These are phyloP conservation scores for Wickerhamiella australiensis DNA, from an alignment of 805 yeast species.

Conservation along the genomic window DNA sequence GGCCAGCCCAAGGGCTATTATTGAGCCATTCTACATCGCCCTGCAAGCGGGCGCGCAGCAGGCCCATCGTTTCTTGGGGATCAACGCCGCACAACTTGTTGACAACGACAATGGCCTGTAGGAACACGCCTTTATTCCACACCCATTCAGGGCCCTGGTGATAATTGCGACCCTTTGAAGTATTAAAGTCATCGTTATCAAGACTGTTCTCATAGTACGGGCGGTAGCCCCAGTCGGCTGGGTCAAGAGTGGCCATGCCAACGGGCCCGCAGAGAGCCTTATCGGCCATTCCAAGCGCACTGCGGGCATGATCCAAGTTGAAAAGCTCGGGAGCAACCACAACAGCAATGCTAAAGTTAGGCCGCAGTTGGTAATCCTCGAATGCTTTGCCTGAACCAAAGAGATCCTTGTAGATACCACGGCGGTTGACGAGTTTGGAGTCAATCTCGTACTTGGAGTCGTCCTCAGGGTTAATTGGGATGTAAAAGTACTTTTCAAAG, in stretches of 20 bases:
- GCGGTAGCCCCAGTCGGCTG: constrained; percentile 80
- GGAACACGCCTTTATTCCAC: constrained; percentile 79
- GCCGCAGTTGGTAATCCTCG: constrained; percentile 88
- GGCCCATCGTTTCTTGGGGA: constrained; percentile 34
- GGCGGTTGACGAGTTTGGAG: constrained; percentile 56
- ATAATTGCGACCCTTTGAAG: constrained; percentile 89
- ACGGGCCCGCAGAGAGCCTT: constrained; percentile 66
- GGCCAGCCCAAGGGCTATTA: constrained; percentile 83
- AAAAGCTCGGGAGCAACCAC: constrained; percentile 91
- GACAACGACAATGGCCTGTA: constrained; percentile 60
- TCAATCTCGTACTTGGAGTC: constrained; percentile 55
- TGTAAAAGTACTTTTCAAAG: constrained; percentile 68
- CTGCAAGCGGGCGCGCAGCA: constrained; percentile 47
- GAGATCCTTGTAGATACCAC: constrained; percentile 89
- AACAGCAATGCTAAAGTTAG: constrained; percentile 88
- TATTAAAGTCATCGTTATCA: constrained; percentile 77
- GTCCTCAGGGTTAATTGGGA: constrained; percentile 53
- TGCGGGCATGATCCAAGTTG: constrained; percentile 43
- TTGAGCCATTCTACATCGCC: constrained; percentile 59
- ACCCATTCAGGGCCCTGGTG: constrained; percentile 99
- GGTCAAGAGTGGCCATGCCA: constrained; percentile 88
- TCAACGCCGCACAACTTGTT: constrained; percentile 29
- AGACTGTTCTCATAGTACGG: constrained; percentile 76
- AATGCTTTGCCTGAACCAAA: constrained; percentile 70
- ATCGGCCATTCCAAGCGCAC: constrained; percentile 66